phyloP scores from a whole-genome alignment of 495 filamentous ascomycete species.

The Neurospora pannonica region DNA sequence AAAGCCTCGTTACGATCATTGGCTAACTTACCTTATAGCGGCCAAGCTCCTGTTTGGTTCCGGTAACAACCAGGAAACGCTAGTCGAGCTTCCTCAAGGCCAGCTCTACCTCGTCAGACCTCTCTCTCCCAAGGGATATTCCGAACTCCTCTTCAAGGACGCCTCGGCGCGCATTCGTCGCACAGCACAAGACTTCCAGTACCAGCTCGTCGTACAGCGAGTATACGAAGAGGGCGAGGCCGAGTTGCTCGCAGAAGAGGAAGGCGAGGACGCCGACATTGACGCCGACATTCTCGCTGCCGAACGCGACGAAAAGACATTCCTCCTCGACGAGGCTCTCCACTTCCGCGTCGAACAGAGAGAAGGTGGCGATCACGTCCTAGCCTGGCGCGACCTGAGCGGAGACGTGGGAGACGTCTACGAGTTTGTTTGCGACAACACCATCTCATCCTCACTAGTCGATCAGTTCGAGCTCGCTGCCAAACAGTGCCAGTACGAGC shows the following conservation, averaged over 20 bases:
- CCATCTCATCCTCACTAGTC: constrained; percentile 59
- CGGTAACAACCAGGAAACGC: constrained; percentile 69
- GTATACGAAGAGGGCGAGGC: constrained; percentile 97
- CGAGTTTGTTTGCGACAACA: constrained; percentile 87
- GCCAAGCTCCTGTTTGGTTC: constrained; percentile 89
- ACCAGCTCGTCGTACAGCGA: constrained; percentile 90
- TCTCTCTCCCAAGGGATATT: constrained; percentile 90
- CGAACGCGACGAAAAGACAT: constrained; percentile 94
- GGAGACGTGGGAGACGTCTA: constrained; percentile 89
- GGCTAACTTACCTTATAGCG: constrained; percentile 41
- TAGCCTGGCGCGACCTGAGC: constrained; percentile 91
- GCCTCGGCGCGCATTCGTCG: constrained; percentile 81
- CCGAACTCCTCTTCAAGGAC: constrained; percentile 98
- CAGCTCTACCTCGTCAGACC: constrained; percentile 96
- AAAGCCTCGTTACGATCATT: not conserved
- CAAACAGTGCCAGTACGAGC: constrained; percentile 91
- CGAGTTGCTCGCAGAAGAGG: constrained; percentile 74
- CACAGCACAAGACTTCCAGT: constrained; percentile 89
- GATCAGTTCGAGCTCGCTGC: constrained; percentile 76
- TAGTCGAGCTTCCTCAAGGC: constrained; percentile 89
- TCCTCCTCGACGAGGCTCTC: constrained; percentile 82
- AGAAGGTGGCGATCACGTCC: constrained; percentile 66
- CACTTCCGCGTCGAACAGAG: constrained; percentile 79
- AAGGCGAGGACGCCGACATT: constrained; percentile 63
- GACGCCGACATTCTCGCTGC: constrained; percentile 54